Percentiles rank a stretch among this genome's conserved stretches.
phyloP scores from a whole-genome alignment of 2,329 filamentous ascomycete species.

The Hysterium pulicare region DNA sequence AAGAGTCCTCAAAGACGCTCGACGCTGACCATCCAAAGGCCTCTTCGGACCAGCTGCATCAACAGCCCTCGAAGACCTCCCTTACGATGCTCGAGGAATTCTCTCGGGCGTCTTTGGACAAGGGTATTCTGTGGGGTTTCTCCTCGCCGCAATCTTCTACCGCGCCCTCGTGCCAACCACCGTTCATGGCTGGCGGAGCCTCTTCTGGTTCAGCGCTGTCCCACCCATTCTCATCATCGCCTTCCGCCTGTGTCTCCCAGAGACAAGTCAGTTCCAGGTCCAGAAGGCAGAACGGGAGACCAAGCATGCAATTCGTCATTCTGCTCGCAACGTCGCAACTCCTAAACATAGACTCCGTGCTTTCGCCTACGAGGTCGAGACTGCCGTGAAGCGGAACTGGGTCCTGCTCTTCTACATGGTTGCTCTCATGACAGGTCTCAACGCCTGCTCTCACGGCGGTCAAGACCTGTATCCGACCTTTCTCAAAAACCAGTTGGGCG shows the following conservation, averaged over 20 bases:
- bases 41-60: constrained; percentile 32
- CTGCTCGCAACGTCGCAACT: background rate
- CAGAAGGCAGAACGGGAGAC: constrained; percentile 20
- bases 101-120: constrained; percentile 36
- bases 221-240: constrained; percentile 34
- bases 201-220: constrained; percentile 38
- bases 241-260: constrained; percentile 18
- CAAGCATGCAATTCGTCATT: constrained; percentile 7
- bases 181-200: constrained; percentile 31
- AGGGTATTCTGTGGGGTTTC: constrained; percentile 34
- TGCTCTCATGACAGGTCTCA: constrained; percentile 36
- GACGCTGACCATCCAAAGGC: background rate
- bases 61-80: constrained; percentile 39
- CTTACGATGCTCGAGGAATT: constrained; percentile 38
- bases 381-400: constrained; percentile 31
- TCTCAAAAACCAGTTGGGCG: constrained; percentile 34
- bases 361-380: constrained; percentile 16
- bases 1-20: background rate
- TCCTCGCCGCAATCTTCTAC: constrained; percentile 35
- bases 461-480: constrained; percentile 43
- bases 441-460: constrained; percentile 34
- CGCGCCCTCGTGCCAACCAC: constrained; percentile 35
- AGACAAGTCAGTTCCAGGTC: constrained; percentile 23
- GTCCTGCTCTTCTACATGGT: constrained; percentile 36
- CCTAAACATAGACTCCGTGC: constrained; percentile 7